Evolutionary conservation across 768 basidiomycete genomes (phyloP).

Genomic region (Suillus ampliporus): DNA sequence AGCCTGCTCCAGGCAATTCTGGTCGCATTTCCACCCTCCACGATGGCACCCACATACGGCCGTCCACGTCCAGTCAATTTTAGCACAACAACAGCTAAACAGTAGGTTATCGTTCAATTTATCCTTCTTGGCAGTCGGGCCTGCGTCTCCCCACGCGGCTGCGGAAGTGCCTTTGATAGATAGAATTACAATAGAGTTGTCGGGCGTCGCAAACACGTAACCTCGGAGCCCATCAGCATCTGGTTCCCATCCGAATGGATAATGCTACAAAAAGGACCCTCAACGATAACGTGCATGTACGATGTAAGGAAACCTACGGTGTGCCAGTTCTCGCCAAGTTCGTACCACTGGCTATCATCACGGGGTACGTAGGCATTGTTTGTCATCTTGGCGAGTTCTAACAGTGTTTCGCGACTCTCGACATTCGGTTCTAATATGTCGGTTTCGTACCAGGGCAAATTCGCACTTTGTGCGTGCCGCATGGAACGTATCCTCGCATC

Average conservation of each 20-base stretch:
- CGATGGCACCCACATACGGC: constrained; percentile 91
- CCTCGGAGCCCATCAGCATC: constrained; percentile 89
- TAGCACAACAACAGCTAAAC: constrained; percentile 94
- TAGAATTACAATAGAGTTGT: constrained; percentile 85
- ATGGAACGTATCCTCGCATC: constrained; percentile 52
- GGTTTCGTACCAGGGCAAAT: constrained; percentile 73
- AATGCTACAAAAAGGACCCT: constrained; percentile 24
- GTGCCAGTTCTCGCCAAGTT: constrained; percentile 70
- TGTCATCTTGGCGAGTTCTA: constrained; percentile 92
- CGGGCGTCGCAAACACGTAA: constrained; percentile 84
- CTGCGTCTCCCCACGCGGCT: constrained; percentile 70
- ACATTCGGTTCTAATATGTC: constrained; percentile 79
- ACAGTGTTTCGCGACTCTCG: constrained; percentile 73
- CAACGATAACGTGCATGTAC: background rate
- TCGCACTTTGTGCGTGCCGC: constrained; percentile 50
- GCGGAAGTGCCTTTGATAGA: constrained; percentile 96
- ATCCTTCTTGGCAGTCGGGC: constrained; percentile 89
- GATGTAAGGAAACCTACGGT: constrained; percentile 26
- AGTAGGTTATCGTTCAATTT: constrained; percentile 92
- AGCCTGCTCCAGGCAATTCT: constrained; percentile 76
- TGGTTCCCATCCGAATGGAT: constrained; percentile 93
- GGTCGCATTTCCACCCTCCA: constrained; percentile 81
- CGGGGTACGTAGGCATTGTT: constrained; percentile 86
- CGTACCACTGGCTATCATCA: constrained; percentile 76
- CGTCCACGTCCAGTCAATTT: constrained; percentile 92